Evolutionary conservation across 2,329 filamentous ascomycete genomes (phyloP).

Genomic region (Verticillium nonalfalfae): DNA sequence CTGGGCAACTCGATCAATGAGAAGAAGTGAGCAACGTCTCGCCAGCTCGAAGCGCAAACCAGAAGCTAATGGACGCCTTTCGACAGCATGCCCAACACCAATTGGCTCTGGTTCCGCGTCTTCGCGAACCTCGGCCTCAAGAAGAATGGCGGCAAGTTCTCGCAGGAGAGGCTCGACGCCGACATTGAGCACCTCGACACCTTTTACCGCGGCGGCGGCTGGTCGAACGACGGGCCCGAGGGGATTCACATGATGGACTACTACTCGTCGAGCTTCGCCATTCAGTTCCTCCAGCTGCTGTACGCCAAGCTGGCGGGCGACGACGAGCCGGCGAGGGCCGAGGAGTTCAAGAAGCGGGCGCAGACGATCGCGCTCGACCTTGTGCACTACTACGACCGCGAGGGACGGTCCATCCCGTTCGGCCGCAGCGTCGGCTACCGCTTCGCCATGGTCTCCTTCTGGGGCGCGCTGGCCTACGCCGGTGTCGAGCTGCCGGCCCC

Average conservation of each 20-base stretch:
- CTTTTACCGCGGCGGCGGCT: constrained; percentile 75
- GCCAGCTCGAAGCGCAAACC: neutral
- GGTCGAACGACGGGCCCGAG: constrained; percentile 76
- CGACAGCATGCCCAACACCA: constrained; percentile 60
- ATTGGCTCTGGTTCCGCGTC: constrained; percentile 77
- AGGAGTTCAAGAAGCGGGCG: constrained; percentile 64
- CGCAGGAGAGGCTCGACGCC: constrained; percentile 60
- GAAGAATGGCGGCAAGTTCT: constrained; percentile 67
- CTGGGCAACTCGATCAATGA: constrained; percentile 70
- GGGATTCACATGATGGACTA: constrained; percentile 82
- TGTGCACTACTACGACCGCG: constrained; percentile 68
- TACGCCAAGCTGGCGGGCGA: constrained; percentile 67
- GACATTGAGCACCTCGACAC: constrained; percentile 75
- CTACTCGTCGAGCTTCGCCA: constrained; percentile 77
- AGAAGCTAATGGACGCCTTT: neutral
- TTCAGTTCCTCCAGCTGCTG: constrained; percentile 71
- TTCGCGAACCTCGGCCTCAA: constrained; percentile 76
- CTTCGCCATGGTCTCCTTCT: constrained; percentile 83
- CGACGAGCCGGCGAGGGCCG: constrained; percentile 58
- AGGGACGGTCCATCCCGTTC: constrained; percentile 69
- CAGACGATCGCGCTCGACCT: constrained; percentile 63
- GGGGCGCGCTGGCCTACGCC: constrained; percentile 71
- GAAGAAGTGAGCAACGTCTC: constrained; percentile 48
- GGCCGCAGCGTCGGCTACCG: constrained; percentile 73
- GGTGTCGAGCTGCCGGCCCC: constrained; percentile 66